These are phyloP conservation scores for Petunia axillaris DNA, from an alignment of 257 asterid species.

Conservation along the genomic window DNA sequence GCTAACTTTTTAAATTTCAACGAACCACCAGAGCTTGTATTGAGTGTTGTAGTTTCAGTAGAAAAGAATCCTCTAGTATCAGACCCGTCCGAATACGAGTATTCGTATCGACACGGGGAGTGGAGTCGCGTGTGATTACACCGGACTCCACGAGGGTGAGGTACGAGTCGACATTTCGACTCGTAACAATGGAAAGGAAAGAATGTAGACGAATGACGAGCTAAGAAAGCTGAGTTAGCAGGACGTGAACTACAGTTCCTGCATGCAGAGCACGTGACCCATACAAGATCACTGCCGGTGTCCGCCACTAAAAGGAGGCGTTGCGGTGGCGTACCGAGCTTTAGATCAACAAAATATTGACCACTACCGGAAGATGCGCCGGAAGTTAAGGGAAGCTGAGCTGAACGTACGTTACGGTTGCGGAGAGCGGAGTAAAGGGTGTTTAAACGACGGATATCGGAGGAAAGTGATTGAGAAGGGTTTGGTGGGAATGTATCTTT, in stretches of 20 bases:
- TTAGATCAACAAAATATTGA: conserved; percentile 75
- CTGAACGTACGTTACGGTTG: conserved; percentile 14
- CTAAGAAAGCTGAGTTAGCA: conserved; percentile 53
- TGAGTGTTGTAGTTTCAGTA: conserved; percentile 66
- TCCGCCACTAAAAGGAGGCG: conserved; percentile 68
- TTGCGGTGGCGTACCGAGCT: conserved; percentile 83
- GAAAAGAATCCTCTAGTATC: conserved; percentile 71
- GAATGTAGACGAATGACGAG: conserved; percentile 73
- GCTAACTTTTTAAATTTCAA: conserved; percentile 41
- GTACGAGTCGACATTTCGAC: conserved; percentile 56
- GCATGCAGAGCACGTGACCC: conserved; percentile 90
- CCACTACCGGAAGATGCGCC: conserved; percentile 84
- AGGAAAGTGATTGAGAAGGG: conserved; percentile 56
- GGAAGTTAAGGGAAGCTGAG: conserved; percentile 66
- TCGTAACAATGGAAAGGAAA: conserved; percentile 70
- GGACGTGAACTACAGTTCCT: conserved; percentile 49
- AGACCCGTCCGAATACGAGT: conserved; percentile 78
- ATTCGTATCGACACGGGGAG: conserved; percentile 73
- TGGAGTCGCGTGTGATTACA: conserved; percentile 78
- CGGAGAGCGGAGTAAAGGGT: conserved; percentile 39
- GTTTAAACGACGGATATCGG: conserved; percentile 65
- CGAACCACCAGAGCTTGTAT: conserved; percentile 47
- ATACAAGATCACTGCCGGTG: conserved; percentile 89
- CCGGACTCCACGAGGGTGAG: conserved; percentile 46
- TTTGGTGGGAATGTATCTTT: conserved; percentile 49